Evolutionary conservation across 2,329 filamentous ascomycete species (phyloP).

Genomic region (Periconia sp.): DNA sequence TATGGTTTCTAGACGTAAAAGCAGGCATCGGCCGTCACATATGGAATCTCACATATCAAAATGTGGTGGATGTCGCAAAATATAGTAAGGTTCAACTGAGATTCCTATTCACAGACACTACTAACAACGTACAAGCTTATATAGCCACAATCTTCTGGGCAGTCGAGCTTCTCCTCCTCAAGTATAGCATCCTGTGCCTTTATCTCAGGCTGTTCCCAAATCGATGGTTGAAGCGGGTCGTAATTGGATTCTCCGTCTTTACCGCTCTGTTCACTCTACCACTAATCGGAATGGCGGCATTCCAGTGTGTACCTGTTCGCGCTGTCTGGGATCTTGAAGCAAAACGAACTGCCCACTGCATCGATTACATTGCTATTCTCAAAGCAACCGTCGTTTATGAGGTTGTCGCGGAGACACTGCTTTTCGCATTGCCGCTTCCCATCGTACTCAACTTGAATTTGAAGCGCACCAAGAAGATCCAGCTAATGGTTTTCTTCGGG

Average conservation of each 20-base stretch:
- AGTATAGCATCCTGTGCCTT: constrained; percentile 1
- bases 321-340: constrained; percentile 3
- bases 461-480: constrained; percentile 2
- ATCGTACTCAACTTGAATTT: constrained; percentile 1
- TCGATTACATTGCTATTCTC: constrained; percentile 1
- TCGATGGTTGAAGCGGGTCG: not conserved
- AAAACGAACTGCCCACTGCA: not conserved
- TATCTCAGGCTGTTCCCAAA: constrained; percentile 1
- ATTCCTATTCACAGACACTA: not conserved
- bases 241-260: not conserved
- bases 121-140: not conserved
- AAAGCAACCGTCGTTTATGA: not conserved
- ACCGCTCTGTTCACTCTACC: not conserved
- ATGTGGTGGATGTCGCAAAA: not conserved
- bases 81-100: not conserved
- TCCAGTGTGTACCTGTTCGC: not conserved
- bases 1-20: not conserved
- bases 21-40: not conserved
- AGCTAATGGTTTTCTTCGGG: not conserved
- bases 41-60: not conserved
- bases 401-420: not conserved
- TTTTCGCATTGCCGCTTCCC: not conserved
- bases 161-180: not conserved
- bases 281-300: not conserved
- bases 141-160: constrained; percentile 1